Evolutionary conservation across 2,329 filamentous ascomycete genomes (phyloP).

Genomic region (Emmonsiellopsis sp.): DNA sequence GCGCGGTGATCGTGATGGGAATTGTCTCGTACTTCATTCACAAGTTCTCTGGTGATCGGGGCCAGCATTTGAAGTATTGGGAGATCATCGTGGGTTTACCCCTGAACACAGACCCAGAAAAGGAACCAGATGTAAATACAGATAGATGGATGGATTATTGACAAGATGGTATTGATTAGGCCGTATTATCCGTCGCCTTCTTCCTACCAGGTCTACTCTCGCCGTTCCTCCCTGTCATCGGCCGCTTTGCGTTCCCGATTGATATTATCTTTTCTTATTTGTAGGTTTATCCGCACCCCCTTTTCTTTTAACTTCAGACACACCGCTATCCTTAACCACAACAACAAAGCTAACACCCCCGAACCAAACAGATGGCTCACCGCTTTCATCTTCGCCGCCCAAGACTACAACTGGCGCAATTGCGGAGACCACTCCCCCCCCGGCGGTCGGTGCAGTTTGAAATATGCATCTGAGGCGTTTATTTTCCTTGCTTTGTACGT

Average conservation of each 20-base stretch:
- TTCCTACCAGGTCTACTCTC: slow-evolving; percentile 35
- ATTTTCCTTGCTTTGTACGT: slow-evolving; percentile 38
- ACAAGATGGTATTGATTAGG: slow-evolving; percentile 8
- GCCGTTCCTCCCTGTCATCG: slow-evolving; percentile 28
- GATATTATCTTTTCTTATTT: slow-evolving; percentile 40
- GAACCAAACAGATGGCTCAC: slow-evolving; percentile 34
- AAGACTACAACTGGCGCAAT: slow-evolving; percentile 32
- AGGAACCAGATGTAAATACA: neutral
- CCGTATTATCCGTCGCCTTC: slow-evolving; percentile 31
- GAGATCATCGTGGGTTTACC: slow-evolving; percentile 31
- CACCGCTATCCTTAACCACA: slow-evolving; percentile 3
- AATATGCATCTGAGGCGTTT: slow-evolving; percentile 36
- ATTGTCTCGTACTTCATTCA: slow-evolving; percentile 33
- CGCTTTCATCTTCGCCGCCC: slow-evolving; percentile 39
- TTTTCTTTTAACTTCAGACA: neutral
- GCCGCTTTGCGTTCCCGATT: slow-evolving; percentile 30
- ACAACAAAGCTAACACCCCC: neutral
- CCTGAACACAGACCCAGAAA: no score
- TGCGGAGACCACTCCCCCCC: slow-evolving; percentile 27
- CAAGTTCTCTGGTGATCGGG: slow-evolving; percentile 16
- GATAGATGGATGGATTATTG: neutral
- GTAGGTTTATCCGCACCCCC: slow-evolving; percentile 17
- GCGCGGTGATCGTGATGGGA: slow-evolving; percentile 34
- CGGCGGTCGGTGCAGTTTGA: slow-evolving; percentile 25
- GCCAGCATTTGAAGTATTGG: slow-evolving; percentile 29